These are phyloP conservation scores for Hypoxylon sp. DNA, from an alignment of 2,329 filamentous ascomycete species.

Conservation along the genomic window DNA sequence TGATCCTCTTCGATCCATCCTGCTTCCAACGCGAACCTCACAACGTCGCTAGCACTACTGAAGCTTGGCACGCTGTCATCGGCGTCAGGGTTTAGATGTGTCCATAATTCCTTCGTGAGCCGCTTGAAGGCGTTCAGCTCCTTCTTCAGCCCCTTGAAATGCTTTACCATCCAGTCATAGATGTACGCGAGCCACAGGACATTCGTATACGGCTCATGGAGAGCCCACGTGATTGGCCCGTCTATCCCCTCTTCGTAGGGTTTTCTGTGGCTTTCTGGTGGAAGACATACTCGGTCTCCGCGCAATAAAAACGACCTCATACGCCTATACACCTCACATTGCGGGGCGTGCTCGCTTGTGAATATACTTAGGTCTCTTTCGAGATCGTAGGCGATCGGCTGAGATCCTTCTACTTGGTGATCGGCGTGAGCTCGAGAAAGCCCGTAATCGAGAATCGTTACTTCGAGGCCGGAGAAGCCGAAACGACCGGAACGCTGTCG, in stretches of 20 bases:
- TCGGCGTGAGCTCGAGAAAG: conserved; percentile 70
- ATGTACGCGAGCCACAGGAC: conserved; percentile 76
- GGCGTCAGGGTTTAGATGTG: conserved; percentile 67
- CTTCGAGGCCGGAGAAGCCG: conserved; percentile 72
- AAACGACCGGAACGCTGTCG: conserved; percentile 59
- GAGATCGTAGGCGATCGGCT: conserved; percentile 69
- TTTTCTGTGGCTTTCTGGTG: conserved; percentile 62
- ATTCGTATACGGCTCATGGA: conserved; percentile 73
- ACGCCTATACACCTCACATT: conserved; percentile 74
- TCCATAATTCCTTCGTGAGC: conserved; percentile 68
- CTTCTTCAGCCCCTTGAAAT: conserved; percentile 64
- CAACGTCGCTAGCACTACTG: conserved; percentile 68
- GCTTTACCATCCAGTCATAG: conserved; percentile 66
- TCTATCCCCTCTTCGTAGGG: conserved; percentile 64
- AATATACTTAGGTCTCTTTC: conserved; percentile 73
- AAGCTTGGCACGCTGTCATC: conserved; percentile 65
- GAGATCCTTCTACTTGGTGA: conserved; percentile 52
- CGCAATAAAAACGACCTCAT: conserved; percentile 71
- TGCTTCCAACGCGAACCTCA: conserved; percentile 70
- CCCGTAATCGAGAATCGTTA: conserved; percentile 76
- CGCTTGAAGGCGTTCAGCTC: conserved; percentile 63
- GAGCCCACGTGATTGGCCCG: conserved; percentile 68
- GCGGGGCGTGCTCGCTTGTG: conserved; percentile 70
- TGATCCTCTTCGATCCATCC: conserved; percentile 71
- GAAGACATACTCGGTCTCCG: conserved; percentile 66